Percentiles rank a stretch among this genome's conserved stretches.
These are phyloP conservation scores for Fusarium agapanthi DNA, from an alignment of 2,329 filamentous ascomycete genomes.

Conservation along the genomic window DNA sequence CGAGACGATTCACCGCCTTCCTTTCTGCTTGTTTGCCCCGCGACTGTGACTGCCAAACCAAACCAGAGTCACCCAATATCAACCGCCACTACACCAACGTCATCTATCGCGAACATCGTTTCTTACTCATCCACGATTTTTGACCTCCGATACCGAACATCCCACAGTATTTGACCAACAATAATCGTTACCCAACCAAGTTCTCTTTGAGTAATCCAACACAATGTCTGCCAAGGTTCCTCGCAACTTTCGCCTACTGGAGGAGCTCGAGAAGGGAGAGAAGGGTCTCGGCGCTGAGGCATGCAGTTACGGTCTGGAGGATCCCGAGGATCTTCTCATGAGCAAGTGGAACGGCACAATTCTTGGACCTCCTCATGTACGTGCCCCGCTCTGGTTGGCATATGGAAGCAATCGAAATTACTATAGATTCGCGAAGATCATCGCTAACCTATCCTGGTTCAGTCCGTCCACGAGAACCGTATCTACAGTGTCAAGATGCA, in stretches of 20 bases:
- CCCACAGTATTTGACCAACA: neutral
- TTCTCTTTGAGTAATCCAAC: neutral
- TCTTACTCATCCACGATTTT: conserved; percentile 6
- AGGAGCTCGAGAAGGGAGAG: conserved; percentile 98
- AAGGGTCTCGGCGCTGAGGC: conserved; percentile 96
- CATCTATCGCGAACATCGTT: conserved; percentile 12
- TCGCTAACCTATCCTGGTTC: conserved; percentile 22
- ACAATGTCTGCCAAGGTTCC: conserved; percentile 71
- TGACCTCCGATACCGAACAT: neutral
- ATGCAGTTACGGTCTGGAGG: conserved; percentile 94
- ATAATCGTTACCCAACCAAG: neutral
- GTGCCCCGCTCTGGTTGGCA: conserved; percentile 42
- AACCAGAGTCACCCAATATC: conserved; percentile 28
- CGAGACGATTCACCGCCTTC: conserved; percentile 25
- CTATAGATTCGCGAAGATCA: neutral
- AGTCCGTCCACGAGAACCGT: conserved; percentile 97
- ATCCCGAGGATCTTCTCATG: conserved; percentile 95
- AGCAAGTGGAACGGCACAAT: conserved; percentile 99
- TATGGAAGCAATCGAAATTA: neutral
- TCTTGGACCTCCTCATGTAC: conserved; percentile 91
- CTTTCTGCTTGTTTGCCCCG: conserved; percentile 30
- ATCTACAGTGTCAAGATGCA: conserved; percentile 99
- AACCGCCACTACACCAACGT: conserved; percentile 32
- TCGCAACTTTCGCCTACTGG: conserved; percentile 93
- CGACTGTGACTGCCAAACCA: conserved; percentile 18